These are phyloP conservation scores for Amoebophrya sp. DNA, from an alignment of 169 alveolate species.

Conservation along the genomic window DNA sequence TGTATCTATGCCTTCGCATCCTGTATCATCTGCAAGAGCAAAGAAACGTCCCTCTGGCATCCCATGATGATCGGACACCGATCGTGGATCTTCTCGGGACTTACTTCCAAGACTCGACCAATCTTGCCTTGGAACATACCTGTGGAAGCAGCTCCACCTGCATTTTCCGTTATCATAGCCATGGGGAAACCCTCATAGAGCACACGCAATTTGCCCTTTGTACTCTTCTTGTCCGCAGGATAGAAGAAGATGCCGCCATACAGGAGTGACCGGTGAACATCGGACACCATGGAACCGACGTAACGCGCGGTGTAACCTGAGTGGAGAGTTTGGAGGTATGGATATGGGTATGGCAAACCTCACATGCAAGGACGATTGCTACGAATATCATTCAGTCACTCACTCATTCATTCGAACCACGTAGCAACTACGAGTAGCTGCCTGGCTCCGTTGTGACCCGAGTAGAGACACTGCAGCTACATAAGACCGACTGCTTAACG, in stretches of 20 bases:
- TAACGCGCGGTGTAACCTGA: slow-evolving; percentile 10
- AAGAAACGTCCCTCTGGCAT: not conserved
- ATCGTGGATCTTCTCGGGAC: not conserved
- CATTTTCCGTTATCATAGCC: not conserved
- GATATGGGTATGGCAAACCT: too few species aligned
- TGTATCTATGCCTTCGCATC: too few species aligned
- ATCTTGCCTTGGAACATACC: not conserved
- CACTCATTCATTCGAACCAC: too few species aligned
- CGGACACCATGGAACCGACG: not conserved
- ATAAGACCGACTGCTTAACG: too few species aligned
- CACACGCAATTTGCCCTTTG: not conserved
- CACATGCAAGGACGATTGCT: too few species aligned
- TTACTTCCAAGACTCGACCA: not conserved
- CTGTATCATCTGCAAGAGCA: not conserved
- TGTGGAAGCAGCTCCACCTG: not conserved
- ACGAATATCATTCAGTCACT: too few species aligned
- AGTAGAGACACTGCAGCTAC: too few species aligned
- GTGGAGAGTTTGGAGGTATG: too few species aligned
- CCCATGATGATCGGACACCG: not conserved
- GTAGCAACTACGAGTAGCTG: too few species aligned
- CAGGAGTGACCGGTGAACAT: not conserved
- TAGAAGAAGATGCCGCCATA: not conserved
- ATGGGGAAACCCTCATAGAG: not conserved
- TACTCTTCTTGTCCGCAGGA: not conserved
- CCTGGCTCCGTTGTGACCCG: too few species aligned